Evolutionary conservation across 768 basidiomycete species (phyloP), one percentile per base, ranked within the genome.

Genomic region (Mycena venus): DNA sequence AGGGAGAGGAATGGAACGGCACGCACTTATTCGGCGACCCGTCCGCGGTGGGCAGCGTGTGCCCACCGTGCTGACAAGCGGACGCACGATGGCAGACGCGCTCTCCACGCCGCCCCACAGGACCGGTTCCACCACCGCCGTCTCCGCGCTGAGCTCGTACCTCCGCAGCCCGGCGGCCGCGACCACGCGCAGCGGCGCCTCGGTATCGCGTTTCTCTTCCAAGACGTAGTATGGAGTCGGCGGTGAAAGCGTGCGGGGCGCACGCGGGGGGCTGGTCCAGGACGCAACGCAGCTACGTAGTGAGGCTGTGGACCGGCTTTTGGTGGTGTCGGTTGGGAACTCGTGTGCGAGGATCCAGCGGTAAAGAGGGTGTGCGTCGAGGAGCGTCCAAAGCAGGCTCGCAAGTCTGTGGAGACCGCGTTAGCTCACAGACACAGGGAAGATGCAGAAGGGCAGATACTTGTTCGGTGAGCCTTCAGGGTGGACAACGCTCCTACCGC

Each of bases 331-430:
- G n/a, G n/a, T n/a, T n/a, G n/a, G n/a, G 15, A 53, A 12, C 51
- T 53, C 51, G 53, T 55, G 53, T 1, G 53, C 53, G 31, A 63
- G 25, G 70, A 71, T 61, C 70, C 70, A 71, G 42, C 55, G 61
- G 19, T 31, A 38, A 15, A 71, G 60, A 3, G 70, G 70, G 58
- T 71, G 70, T 40, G 70, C 62, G 38, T 71, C 70, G n/a, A n/a
- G 25, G 0, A 55, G 32, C 19, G 34, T 19, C 61, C 61, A 42
- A 25, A 23, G 38, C 1, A 55, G 23, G 34, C 23, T 55, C 15
- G n/a, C 32, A 7, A 56, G 34, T 56, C 53, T 67, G 14, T 27
- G 12, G 15, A 10, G 27, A 12, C 42, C 17, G 19, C 42, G 42
- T 55, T 29, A 29, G 53, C 10, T 55, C 15, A 12, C 11, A 0